A percentile compares a stretch with the other conserved stretches of the same genome.
phyloP scores from a whole-genome alignment of 352 stramenopile species.

The Globisporangium takayamanum region DNA sequence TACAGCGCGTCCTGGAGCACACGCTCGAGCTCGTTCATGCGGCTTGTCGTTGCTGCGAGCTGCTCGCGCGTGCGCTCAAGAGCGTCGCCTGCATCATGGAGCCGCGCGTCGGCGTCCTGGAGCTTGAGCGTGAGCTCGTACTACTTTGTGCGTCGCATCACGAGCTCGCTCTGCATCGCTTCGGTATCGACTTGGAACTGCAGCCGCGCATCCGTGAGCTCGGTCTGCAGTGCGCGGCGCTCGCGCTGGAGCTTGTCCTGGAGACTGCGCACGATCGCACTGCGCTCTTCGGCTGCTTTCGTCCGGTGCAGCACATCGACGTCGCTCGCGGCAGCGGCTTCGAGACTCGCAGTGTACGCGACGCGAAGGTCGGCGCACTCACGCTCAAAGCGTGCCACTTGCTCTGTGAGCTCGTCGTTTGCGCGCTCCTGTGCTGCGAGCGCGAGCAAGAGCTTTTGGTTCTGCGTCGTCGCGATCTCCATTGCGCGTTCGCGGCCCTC shows the following conservation, averaged over 20 bases:
- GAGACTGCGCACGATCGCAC: slow-evolving; percentile 22
- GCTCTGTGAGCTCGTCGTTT: slow-evolving; percentile 19
- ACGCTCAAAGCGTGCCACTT: slow-evolving; percentile 18
- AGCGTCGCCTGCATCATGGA: slow-evolving; percentile 33
- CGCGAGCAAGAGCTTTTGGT: slow-evolving; percentile 56
- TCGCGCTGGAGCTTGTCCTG: slow-evolving; percentile 57
- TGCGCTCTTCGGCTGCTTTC: slow-evolving; percentile 35
- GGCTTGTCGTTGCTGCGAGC: slow-evolving; percentile 29
- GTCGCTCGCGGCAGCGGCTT: slow-evolving; percentile 26
- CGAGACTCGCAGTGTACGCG: slow-evolving; percentile 22
- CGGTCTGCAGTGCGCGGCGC: slow-evolving; percentile 34
- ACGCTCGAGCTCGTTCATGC: slow-evolving; percentile 60
- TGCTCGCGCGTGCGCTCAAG: slow-evolving; percentile 41
- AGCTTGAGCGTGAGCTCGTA: slow-evolving; percentile 74
- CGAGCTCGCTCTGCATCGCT: slow-evolving; percentile 58
- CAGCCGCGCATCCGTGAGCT: slow-evolving; percentile 34
- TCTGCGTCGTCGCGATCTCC: slow-evolving; percentile 71
- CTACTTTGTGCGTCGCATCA: slow-evolving; percentile 68
- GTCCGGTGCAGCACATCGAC: slow-evolving; percentile 44
- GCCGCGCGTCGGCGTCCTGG: slow-evolving; percentile 44
- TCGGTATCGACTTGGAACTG: slow-evolving; percentile 56
- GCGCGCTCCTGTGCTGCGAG: slow-evolving; percentile 49
- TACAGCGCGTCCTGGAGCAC: slow-evolving; percentile 46
- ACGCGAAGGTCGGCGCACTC: slow-evolving; percentile 38
- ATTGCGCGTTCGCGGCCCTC: slow-evolving; percentile 63